Percentiles rank a stretch among this genome's conserved stretches.
These are phyloP conservation scores for Nidula microcarpa DNA, from an alignment of 768 basidiomycete genomes.

Conservation along the genomic window DNA sequence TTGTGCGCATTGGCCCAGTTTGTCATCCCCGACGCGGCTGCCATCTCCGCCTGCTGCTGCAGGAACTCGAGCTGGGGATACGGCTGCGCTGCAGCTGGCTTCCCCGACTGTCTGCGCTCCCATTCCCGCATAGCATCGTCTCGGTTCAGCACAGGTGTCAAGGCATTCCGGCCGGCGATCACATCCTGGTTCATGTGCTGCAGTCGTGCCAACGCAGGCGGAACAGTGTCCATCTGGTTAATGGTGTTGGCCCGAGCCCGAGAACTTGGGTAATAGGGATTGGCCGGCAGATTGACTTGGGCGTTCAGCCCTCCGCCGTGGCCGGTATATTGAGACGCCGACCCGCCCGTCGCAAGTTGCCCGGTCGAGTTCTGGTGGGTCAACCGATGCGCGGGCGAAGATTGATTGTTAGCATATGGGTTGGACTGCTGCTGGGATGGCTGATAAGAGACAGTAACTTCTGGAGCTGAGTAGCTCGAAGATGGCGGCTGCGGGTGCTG, in stretches of 20 bases:
- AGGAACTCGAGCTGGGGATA: conserved; percentile 90
- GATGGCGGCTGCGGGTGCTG: conserved; percentile 16
- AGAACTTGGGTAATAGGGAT: conserved; percentile 65
- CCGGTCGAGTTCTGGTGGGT: conserved; percentile 50
- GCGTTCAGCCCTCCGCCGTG: conserved; percentile 27
- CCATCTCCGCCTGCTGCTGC: conserved; percentile 90
- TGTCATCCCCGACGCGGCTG: conserved; percentile 55
- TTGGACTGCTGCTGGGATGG: conserved; percentile 24
- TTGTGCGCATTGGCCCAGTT: conserved; percentile 45
- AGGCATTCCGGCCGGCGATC: conserved; percentile 71
- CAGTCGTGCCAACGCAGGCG: conserved; percentile 86
- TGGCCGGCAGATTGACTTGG: conserved; percentile 55
- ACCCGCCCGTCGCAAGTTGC: conserved; percentile 29
- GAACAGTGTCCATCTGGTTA: conserved; percentile 88
- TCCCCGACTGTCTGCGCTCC: conserved; percentile 85
- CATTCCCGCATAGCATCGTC: conserved; percentile 96
- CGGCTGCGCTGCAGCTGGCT: conserved; percentile 64
- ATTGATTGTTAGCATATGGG: conserved; percentile 32
- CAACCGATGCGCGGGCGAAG: conserved; percentile 35
- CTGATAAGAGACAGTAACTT: conserved; percentile 23
- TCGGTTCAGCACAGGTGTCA: conserved; percentile 92
- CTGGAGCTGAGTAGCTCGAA: conserved; percentile 24
- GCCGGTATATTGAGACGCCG: conserved; percentile 27
- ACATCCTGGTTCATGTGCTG: conserved; percentile 88
- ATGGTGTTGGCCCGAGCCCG: conserved; percentile 89